Conservation (phyloP, 768 basidiomycete species). For the Leccinum fibrillosum region DNA sequence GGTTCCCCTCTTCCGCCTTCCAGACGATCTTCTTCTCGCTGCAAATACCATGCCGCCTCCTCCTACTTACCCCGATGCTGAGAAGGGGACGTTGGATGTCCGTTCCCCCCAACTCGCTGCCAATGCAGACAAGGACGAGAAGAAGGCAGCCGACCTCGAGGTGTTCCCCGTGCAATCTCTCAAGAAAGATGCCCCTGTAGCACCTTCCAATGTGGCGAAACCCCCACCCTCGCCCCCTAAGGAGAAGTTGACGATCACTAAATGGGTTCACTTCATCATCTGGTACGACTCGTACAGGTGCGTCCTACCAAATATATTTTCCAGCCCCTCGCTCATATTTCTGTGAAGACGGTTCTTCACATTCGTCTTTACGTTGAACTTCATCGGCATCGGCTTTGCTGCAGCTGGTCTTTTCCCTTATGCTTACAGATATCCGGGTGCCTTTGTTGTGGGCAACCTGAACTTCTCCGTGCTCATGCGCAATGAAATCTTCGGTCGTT, state of each 20-base stretch:
- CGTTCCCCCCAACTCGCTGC: slow-evolving; percentile 32
- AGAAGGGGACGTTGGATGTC: slow-evolving; percentile 55
- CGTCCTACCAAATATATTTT: slow-evolving; percentile 7
- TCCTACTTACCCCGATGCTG: slow-evolving; percentile 48
- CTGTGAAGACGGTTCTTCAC: slow-evolving; percentile 67
- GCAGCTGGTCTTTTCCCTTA: slow-evolving; percentile 66
- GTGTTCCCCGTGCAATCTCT: slow-evolving; percentile 34
- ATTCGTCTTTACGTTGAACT: slow-evolving; percentile 56
- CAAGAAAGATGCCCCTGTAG: slow-evolving; percentile 41
- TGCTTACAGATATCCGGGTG: slow-evolving; percentile 60
- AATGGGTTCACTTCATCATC: slow-evolving; percentile 57
- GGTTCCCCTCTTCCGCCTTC: slow-evolving; percentile 7
- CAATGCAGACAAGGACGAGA: slow-evolving; percentile 34
- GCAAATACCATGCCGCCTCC: slow-evolving; percentile 40
- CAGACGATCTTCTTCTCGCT: slow-evolving; percentile 14
- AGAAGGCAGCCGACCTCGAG: slow-evolving; percentile 32
- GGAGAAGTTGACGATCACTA: slow-evolving; percentile 55
- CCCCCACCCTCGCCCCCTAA: slow-evolving; percentile 33
- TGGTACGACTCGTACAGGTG: slow-evolving; percentile 84
- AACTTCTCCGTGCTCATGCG: slow-evolving; percentile 71
- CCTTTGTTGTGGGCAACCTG: slow-evolving; percentile 72
- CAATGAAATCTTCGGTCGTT: slow-evolving; percentile 81
- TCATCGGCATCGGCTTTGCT: slow-evolving; percentile 57
- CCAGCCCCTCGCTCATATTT: slow-evolving; percentile 3
- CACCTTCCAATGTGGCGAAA: slow-evolving; percentile 34